Percentiles rank a stretch among this genome's conserved stretches.
Evolutionary conservation across 768 basidiomycete species (phyloP).

Genomic region (Clitopilus hobsonii): DNA sequence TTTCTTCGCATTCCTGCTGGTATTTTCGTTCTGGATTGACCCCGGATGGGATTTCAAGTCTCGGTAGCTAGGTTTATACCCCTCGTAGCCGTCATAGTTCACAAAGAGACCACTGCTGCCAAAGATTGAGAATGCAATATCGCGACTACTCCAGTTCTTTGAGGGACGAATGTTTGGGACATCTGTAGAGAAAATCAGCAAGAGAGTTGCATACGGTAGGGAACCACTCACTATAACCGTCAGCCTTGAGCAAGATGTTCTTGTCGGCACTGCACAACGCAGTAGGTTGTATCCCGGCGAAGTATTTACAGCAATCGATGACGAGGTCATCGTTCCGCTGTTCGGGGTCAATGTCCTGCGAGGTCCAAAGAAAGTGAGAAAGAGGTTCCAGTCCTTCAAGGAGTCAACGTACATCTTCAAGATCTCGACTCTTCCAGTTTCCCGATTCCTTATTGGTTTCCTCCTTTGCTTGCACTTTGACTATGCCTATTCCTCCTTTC

Average conservation of each 20-base stretch:
- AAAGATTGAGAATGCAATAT: slow-evolving; percentile 45
- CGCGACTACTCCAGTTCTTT: slow-evolving; percentile 43
- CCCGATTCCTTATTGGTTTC: slow-evolving; percentile 59
- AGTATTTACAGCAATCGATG: slow-evolving; percentile 72
- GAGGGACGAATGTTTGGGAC: slow-evolving; percentile 33
- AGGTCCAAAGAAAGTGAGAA: neutral
- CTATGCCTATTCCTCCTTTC: slow-evolving; percentile 25
- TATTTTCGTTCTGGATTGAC: neutral
- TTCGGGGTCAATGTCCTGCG: slow-evolving; percentile 20
- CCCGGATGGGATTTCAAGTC: slow-evolving; percentile 8
- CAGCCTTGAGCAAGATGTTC: slow-evolving; percentile 53
- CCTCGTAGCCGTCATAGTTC: slow-evolving; percentile 34
- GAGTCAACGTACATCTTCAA: slow-evolving; percentile 34
- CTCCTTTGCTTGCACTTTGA: slow-evolving; percentile 58
- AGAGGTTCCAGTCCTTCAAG: neutral
- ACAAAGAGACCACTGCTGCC: slow-evolving; percentile 21
- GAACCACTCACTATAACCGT: slow-evolving; percentile 21
- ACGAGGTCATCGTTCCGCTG: slow-evolving; percentile 66
- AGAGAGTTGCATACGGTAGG: slow-evolving; percentile 11
- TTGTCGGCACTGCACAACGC: slow-evolving; percentile 66
- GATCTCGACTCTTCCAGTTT: slow-evolving; percentile 53
- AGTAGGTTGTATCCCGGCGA: slow-evolving; percentile 44
- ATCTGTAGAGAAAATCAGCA: slow-evolving; percentile 17
- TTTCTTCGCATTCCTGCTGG: slow-evolving; percentile 10
- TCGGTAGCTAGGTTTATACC: slow-evolving; percentile 33